Evolutionary conservation across 768 basidiomycete species (phyloP), one percentile per base, ranked within the genome.

Genomic region (Collybiopsis luxurians): DNA sequence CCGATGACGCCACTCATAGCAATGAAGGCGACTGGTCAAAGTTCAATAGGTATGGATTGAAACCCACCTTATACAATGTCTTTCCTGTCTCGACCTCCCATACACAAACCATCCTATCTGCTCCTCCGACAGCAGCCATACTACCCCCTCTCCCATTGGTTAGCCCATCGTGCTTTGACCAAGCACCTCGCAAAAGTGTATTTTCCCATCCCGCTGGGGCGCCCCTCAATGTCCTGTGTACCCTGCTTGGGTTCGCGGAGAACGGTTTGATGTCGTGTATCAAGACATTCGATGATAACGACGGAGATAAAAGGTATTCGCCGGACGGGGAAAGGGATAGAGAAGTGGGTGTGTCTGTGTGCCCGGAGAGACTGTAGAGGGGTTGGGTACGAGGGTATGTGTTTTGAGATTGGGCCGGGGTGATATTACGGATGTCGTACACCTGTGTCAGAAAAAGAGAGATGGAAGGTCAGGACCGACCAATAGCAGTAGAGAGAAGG

Each of bases 171-270:
- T 91, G 86, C 64, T 79, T 84, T 66, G 90, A 92, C 96, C 96
- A 99, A 1, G 90, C 87, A 1, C 84, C 92, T 55, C 84, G 79
- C n/a, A 92, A 70, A 28, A 98, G 75, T 0, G 90, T 83, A 57
- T 89, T 87, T 71, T 99, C 97, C 66, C 98, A 98, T 0, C 97
- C 97, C 6, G 95, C 92, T 3, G 95, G 94, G 0, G 94, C 89
- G 38, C 97, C 97, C 28, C 78, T 83, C 27, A 89, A 76, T 4
- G 84, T 71, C 26, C 94, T 86, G 69, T 97, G 92, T 63, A 95
- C 73, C 38, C 94, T 82, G 24, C 85, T 82, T 2, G 92, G 87
- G 0, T 87, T 84, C 0, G 94, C 86, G 2, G 93, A 92, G 75
- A 98, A 99, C 0, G 97, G 96, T 28, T 93, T 87, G 19, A 98